Evolutionary conservation across 495 filamentous ascomycete species (phyloP).

Genomic region (Penicillium crystallinum): DNA sequence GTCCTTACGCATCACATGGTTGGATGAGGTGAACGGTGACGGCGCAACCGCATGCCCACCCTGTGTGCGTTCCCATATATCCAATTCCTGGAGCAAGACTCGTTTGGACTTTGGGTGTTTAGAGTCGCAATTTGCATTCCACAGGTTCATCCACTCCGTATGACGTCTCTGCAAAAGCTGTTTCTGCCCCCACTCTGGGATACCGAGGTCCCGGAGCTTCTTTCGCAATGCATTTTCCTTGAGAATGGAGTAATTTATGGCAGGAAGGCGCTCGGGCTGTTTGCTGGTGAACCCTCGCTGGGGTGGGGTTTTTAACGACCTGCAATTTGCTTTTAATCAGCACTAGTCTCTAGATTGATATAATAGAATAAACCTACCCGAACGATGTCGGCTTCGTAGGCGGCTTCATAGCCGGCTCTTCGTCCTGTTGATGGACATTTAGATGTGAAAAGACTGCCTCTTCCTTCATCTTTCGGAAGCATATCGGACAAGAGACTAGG

Average conservation of each 20-base stretch:
- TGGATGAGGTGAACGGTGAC: constrained; percentile 21
- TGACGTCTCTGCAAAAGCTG: constrained; percentile 71
- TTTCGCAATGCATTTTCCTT: constrained; percentile 71
- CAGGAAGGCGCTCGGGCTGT: constrained; percentile 58
- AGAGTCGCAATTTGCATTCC: constrained; percentile 95
- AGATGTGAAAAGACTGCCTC: constrained; percentile 70
- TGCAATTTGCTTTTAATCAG: constrained; percentile 13
- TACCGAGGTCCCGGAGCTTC: constrained; percentile 77
- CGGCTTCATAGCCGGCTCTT: constrained; percentile 6
- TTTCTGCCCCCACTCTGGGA: constrained; percentile 63
- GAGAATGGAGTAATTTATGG: constrained; percentile 73
- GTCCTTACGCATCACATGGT: constrained; percentile 65
- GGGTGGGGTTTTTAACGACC: constrained; percentile 19
- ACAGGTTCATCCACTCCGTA: constrained; percentile 89
- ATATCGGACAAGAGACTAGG: constrained; percentile 77
- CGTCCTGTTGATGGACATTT: constrained; percentile 41
- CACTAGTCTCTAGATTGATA: neutral
- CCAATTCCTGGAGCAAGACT: constrained; percentile 71
- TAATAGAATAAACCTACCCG: constrained; percentile 23
- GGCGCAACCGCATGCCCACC: constrained; percentile 29
- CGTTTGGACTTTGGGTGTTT: constrained; percentile 60
- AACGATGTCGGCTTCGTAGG: constrained; percentile 19
- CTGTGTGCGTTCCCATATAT: constrained; percentile 78
- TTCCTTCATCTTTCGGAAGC: constrained; percentile 68
- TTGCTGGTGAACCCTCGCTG: constrained; percentile 17